Percentiles rank a stretch among this genome's conserved stretches.
Conservation (phyloP, 2,329 filamentous ascomycete genomes). For the Cytospora chrysosperma region DNA sequence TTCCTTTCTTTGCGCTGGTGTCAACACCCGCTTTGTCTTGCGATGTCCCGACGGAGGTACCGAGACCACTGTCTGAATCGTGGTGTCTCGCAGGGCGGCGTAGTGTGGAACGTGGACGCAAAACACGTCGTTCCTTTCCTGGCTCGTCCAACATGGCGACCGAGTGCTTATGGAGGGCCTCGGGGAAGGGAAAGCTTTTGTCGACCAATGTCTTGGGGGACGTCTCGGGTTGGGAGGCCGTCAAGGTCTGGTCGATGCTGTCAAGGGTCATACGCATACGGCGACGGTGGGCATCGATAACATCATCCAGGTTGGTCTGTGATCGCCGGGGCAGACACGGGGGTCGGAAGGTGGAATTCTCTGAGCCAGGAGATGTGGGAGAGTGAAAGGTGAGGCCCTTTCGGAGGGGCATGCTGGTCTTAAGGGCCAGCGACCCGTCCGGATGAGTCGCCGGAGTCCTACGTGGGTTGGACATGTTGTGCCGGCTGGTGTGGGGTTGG, state of each 20-base stretch:
- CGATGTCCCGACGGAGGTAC: constrained; percentile 71
- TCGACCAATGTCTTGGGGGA: constrained; percentile 44
- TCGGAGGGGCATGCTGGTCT: constrained; percentile 59
- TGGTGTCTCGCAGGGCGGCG: constrained; percentile 63
- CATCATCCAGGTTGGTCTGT: constrained; percentile 69
- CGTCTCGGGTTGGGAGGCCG: constrained; percentile 38
- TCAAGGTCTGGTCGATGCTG: constrained; percentile 63
- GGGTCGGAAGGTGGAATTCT: constrained; percentile 44
- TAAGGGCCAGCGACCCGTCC: constrained; percentile 46
- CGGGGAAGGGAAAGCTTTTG: constrained; percentile 59
- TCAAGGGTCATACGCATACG: constrained; percentile 66
- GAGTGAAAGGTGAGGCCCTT: constrained; percentile 71
- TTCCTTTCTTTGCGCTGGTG: constrained; percentile 43
- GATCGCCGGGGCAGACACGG: constrained; percentile 63
- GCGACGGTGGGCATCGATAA: constrained; percentile 66
- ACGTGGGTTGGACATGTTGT: constrained; percentile 40
- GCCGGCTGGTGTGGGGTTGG: constrained; percentile 29
- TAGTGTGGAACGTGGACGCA: constrained; percentile 49
- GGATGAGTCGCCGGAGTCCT: constrained; percentile 45
- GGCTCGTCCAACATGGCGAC: constrained; percentile 47
- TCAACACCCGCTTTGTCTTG: constrained; percentile 48
- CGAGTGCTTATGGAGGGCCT: constrained; percentile 57
- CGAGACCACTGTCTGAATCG: constrained; percentile 83
- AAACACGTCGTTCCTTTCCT: constrained; percentile 47
- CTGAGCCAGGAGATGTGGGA: constrained; percentile 39